Conservation (phyloP, 495 filamentous ascomycete genomes). For the Aspergillus cavernicola region DNA sequence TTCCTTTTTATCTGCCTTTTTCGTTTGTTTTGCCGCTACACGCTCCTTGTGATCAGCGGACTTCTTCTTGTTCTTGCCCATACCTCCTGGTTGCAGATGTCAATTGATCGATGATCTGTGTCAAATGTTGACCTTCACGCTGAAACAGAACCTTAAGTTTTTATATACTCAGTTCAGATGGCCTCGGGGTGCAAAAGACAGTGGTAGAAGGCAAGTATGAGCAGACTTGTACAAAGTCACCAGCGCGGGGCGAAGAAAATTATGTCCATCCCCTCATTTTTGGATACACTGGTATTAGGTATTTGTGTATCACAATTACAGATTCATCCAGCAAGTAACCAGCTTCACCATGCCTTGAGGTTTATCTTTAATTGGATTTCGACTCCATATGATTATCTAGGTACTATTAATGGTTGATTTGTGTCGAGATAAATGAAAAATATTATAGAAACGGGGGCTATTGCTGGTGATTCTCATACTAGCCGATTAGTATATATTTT, state of each 20-base stretch:
- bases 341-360: constrained; percentile 20
- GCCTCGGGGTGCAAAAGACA: too few relatives aligned
- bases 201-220: too few relatives aligned
- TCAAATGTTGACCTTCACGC: too few relatives aligned
- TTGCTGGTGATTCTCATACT: too few relatives aligned
- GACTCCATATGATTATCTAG: too few relatives aligned
- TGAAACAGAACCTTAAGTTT: too few relatives aligned
- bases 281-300: background rate
- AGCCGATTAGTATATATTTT: too few relatives aligned
- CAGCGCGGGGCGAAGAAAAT: background rate
- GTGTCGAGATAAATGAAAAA: too few relatives aligned
- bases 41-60: constrained; percentile 54
- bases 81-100: constrained; percentile 15
- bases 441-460: too few relatives aligned
- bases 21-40: constrained; percentile 49
- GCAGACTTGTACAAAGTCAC: background rate
- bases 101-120: background rate
- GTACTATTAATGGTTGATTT: too few relatives aligned
- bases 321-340: constrained; percentile 11
- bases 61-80: constrained; percentile 56
- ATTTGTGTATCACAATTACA: constrained; percentile 5
- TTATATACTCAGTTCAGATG: too few relatives aligned
- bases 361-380: too few relatives aligned
- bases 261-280: constrained; percentile 1
- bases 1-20: constrained; percentile 70